A percentile compares a stretch with the other conserved stretches of the same genome.
These are phyloP conservation scores for Medicago truncatula DNA, from an alignment of 306 rosid species.

Conservation along the genomic window MtrunA17r5.0-ANR NC_053045.1:3343501-3344000, in stretches of 20 bases:
- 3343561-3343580: no score
- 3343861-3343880: neutral
- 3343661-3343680: neutral
- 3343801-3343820: neutral
- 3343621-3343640: neutral
- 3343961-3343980: neutral
- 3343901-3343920: neutral
- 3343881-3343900: neutral
- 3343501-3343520: no score
- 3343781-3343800: neutral
- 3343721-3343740: neutral
- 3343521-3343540: no score
- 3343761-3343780: neutral
- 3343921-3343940: neutral
- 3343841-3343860: neutral
- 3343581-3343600: no score
- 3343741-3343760: neutral
- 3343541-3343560: no score
- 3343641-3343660: neutral
- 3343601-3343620: no score
- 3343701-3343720: neutral
- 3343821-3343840: neutral
- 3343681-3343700: neutral
- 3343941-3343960: neutral
- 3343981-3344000: no score